These are phyloP conservation scores for Nannochloropsis salina DNA, from an alignment of 108 stramenopile genomes.

Conservation along the genomic window DNA sequence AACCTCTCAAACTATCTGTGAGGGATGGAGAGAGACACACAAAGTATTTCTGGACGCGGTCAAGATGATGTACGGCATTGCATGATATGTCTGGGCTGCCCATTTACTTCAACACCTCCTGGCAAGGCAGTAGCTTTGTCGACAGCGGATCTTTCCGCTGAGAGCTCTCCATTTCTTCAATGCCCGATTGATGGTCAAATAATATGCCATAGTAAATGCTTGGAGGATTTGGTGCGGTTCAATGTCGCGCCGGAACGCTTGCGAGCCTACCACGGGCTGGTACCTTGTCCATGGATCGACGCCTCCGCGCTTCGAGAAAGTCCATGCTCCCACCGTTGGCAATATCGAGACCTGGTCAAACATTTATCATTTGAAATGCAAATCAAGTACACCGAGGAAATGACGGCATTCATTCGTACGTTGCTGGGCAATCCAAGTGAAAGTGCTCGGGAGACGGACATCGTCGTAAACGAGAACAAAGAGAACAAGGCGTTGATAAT, in stretches of 20 bases:
- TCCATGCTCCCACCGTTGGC: background rate
- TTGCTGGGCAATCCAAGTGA: background rate
- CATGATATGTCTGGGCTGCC: too few relatives aligned
- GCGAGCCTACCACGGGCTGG: background rate
- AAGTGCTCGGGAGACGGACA: too few relatives aligned
- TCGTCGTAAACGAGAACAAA: background rate
- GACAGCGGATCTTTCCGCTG: too few relatives aligned
- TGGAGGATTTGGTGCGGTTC: background rate
- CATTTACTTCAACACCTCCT: too few relatives aligned
- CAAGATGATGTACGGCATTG: too few relatives aligned
- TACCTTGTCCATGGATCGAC: background rate
- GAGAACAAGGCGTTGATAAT: background rate
- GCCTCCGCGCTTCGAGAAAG: background rate
- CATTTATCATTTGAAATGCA: background rate
- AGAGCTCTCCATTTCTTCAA: background rate
- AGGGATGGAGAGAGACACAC: too few relatives aligned
- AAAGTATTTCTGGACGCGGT: too few relatives aligned
- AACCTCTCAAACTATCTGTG: too few relatives aligned
- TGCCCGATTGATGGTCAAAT: background rate
- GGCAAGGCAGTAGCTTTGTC: too few relatives aligned
- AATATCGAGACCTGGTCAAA: background rate
- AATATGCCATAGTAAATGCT: background rate
- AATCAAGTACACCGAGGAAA: background rate
- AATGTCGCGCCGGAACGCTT: slow-evolving; percentile 11
- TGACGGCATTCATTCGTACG: background rate